A percentile compares a stretch with the other conserved stretches of the same genome.
Evolutionary conservation across 1,139 yeast species (phyloP).

Genomic region (Sugiyamaella xylanicola): DNA sequence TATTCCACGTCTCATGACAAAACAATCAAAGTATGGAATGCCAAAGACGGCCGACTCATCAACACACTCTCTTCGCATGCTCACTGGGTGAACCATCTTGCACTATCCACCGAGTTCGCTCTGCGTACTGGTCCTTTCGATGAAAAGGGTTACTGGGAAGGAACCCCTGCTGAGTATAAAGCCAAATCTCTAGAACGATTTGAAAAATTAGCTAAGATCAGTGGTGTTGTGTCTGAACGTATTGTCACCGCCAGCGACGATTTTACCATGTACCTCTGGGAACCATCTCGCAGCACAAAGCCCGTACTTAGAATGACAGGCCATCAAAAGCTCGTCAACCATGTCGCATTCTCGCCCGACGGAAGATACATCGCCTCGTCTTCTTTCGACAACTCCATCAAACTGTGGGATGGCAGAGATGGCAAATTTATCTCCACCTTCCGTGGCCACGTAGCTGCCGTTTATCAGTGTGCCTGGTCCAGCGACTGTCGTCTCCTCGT

Average conservation of each 20-base stretch:
- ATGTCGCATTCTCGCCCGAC: constrained; percentile 94
- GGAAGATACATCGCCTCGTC: constrained; percentile 90
- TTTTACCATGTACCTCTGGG: constrained; percentile 98
- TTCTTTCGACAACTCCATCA: constrained; percentile 91
- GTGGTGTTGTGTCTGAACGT: constrained; percentile 72
- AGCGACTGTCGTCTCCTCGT: constrained; percentile 90
- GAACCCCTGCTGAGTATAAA: constrained; percentile 56
- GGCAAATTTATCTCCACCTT: constrained; percentile 89
- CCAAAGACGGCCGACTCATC: constrained; percentile 74
- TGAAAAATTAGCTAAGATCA: constrained; percentile 73
- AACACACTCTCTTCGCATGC: constrained; percentile 87
- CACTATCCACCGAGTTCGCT: constrained; percentile 87
- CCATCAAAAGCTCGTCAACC: constrained; percentile 94
- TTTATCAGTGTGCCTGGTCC: constrained; percentile 98
- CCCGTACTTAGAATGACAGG: constrained; percentile 96
- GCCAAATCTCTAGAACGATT: constrained; percentile 62
- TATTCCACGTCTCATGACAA: constrained; percentile 96
- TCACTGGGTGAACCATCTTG: constrained; percentile 96
- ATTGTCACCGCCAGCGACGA: constrained; percentile 96
- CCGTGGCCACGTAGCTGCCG: constrained; percentile 97
- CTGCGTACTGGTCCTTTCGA: constrained; percentile 82
- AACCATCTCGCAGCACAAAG: constrained; percentile 74
- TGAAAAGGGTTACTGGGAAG: constrained; percentile 51
- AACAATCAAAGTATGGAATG: constrained; percentile 90
- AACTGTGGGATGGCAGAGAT: constrained; percentile 93